These are phyloP conservation scores for Acacia pycnantha DNA, from an alignment of 331 rosid genomes.

Conservation along the genomic window DNA sequence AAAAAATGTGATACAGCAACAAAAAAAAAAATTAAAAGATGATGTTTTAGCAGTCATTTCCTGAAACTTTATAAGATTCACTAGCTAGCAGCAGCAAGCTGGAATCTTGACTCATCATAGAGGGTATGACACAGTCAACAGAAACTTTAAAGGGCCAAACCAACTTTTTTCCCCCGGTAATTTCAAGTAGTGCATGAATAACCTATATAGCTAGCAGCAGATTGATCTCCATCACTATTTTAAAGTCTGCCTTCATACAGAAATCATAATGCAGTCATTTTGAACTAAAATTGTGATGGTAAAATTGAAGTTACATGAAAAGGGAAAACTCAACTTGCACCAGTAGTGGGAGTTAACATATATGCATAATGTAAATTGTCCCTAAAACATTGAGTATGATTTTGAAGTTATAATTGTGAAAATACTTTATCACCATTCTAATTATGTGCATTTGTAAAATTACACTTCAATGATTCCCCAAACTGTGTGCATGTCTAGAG, in stretches of 20 bases:
- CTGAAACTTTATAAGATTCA: neutral
- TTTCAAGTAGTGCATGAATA: conserved; percentile 9
- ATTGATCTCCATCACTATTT: too few relatives aligned
- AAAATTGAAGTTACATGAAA: too few relatives aligned
- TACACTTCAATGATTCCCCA: neutral
- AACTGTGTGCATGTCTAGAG: neutral
- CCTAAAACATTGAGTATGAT: neutral
- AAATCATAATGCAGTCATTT: too few relatives aligned
- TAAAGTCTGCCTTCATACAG: too few relatives aligned
- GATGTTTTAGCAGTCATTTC: neutral
- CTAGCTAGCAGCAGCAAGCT: conserved; percentile 20
- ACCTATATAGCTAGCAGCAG: neutral
- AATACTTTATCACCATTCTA: neutral
- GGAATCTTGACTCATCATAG: neutral
- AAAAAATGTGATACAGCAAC: conserved; percentile 7
- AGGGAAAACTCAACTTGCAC: too few relatives aligned
- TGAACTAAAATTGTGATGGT: too few relatives aligned
- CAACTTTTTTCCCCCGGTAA: neutral
- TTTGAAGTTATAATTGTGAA: neutral
- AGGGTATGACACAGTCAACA: neutral
- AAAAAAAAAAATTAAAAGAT: neutral
- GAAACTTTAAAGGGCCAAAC: neutral
- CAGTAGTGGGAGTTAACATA: too few relatives aligned
- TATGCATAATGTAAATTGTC: neutral
- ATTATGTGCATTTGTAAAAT: neutral